Base-by-base conservation (phyloP, 768 basidiomycete genomes). In the Trametes elegans region DNA sequence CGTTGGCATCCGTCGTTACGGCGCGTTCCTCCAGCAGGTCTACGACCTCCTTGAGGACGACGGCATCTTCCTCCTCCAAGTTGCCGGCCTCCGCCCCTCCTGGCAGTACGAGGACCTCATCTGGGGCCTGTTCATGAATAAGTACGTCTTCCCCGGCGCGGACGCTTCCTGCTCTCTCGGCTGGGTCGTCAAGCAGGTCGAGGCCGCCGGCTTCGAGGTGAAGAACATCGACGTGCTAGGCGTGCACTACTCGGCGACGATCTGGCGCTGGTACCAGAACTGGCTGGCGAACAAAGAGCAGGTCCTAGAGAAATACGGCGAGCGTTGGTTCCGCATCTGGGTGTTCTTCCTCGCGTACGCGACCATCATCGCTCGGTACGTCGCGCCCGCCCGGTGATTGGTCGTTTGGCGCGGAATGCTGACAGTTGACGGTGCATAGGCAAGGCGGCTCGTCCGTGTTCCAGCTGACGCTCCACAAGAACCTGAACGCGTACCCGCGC, bases 61-160 rank as follows among this genome's bases (percentile, higher is more conserved):
- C 61, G 97, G 97, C 28, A 82, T 87, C 54, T 88, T 98, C 65
- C 90, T 98, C 40, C 81, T 95, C 75, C 97, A 99, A 74, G 96
- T 99, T n/a, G 93, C 97, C 43, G 97, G 97, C 58, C 76, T 98
- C 62, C 86, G 96, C 31, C 94, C 94, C 5, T 70, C 78, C n/a
- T 99, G 97, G 97, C 97, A 98, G 70, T 98, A 87, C 62, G 97
- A 99, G 76, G 97, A 99, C 69, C 84, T 99, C 53, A 85, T 93
- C 62, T 99, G 97, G 93, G 94, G 93, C 61, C 79, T 95, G 21
- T 96, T 95, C 78, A 95, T 95, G 93, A 95, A 91, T 82, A 94
- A 94, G 67, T 98, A 99, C 62, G 75, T 99, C 68, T 99, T 99
- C 87, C 96, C 97, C 40, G 96, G 96, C 67, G 97, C 96, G 3